These are phyloP conservation scores for Exserohilum turcica DNA, from an alignment of 2,329 filamentous ascomycete genomes.

Conservation along the genomic window DNA sequence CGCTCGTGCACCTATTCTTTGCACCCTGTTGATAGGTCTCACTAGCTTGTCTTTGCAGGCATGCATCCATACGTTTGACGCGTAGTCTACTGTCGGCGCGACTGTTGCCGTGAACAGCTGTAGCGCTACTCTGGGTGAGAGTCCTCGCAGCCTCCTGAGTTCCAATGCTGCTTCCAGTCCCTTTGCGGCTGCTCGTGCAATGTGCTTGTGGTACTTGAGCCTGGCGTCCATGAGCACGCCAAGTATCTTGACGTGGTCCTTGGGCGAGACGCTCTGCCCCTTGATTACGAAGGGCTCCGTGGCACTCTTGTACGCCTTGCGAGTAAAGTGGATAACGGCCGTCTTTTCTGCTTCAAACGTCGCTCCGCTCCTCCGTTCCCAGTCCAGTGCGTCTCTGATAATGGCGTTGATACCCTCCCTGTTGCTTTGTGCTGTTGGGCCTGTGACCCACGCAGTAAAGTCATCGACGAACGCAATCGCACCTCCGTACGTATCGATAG, in stretches of 20 bases:
- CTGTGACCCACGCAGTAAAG: too few relatives aligned
- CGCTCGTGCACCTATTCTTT: conserved; percentile 15
- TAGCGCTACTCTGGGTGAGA: conserved; percentile 15
- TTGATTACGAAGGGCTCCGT: conserved; percentile 6
- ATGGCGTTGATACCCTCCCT: too few relatives aligned
- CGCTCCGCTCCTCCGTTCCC: too few relatives aligned
- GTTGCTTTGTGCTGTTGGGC: too few relatives aligned
- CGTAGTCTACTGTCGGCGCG: conserved; percentile 14
- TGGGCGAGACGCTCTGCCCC: conserved; percentile 12
- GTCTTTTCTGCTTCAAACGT: conserved; percentile 45
- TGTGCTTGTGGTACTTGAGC: conserved; percentile 20
- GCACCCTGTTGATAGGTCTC: conserved; percentile 13
- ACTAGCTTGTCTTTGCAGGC: conserved; percentile 11
- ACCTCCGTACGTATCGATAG: too few relatives aligned
- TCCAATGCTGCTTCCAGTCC: conserved; percentile 14
- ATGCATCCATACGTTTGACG: conserved; percentile 13
- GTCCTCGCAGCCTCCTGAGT: conserved; percentile 15
- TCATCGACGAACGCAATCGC: too few relatives aligned
- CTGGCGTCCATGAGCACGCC: conserved; percentile 18
- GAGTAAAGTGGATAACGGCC: conserved; percentile 41
- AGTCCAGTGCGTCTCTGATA: too few relatives aligned
- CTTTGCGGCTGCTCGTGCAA: conserved; percentile 17
- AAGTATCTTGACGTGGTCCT: conserved; percentile 19
- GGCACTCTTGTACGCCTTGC: conserved; percentile 12
- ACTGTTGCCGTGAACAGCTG: conserved; percentile 17